A percentile compares a stretch with the other conserved stretches of the same genome.
phyloP scores from a whole-genome alignment of 73 alveolate species.

The Paramecium octaurelia region DNA sequence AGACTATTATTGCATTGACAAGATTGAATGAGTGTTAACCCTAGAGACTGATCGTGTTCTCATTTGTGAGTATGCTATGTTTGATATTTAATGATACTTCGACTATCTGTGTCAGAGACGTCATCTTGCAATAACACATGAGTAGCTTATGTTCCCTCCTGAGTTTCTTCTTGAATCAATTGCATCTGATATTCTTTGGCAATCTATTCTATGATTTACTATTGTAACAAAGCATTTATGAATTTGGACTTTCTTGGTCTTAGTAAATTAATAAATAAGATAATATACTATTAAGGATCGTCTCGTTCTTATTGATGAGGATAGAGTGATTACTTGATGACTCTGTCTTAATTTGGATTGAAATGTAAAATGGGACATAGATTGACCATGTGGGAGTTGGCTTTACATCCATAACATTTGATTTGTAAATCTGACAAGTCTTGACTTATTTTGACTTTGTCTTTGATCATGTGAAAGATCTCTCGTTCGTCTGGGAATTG shows the following conservation, averaged over 20 bases:
- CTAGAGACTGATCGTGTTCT: not conserved
- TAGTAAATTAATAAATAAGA: not conserved
- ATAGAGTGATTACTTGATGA: not conserved
- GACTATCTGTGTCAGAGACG: not conserved
- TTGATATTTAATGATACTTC: not conserved
- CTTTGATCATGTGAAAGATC: not conserved
- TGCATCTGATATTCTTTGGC: not conserved
- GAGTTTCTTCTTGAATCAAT: not conserved
- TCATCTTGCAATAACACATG: not conserved
- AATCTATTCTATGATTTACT: not conserved
- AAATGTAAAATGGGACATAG: slow-evolving; percentile 7
- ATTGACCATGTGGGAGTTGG: slow-evolving; percentile 5
- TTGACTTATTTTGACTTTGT: not conserved
- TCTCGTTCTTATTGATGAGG: slow-evolving; percentile 34
- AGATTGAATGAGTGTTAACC: not conserved
- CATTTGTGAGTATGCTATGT: not conserved
- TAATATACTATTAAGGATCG: slow-evolving; percentile 1
- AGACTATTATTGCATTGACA: not conserved
- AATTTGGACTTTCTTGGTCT: slow-evolving; percentile 19
- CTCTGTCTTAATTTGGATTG: slow-evolving; percentile 15
- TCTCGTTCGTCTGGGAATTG: slow-evolving; percentile 30
- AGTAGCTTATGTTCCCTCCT: not conserved
- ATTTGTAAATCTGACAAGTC: not conserved
- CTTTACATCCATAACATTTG: slow-evolving; percentile 42
- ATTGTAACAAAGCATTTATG: not conserved